Conservation (phyloP, 2,329 filamentous ascomycete species). For the Botrytis fabae region DNA sequence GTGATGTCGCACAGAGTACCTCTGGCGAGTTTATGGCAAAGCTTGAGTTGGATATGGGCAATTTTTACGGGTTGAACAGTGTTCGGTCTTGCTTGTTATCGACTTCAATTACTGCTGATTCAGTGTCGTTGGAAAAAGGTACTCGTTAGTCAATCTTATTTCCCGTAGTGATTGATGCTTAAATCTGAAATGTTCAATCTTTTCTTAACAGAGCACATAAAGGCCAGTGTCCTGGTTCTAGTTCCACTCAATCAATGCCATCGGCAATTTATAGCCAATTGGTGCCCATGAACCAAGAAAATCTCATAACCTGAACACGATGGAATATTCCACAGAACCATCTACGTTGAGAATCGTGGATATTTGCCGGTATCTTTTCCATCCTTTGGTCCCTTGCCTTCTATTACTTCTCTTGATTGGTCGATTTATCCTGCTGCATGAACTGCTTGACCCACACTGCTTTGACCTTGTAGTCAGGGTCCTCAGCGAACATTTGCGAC, state of each 20-base stretch:
- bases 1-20: neutral
- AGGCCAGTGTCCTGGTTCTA: conserved; percentile 2
- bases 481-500: conserved; percentile 39
- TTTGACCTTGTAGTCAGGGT: conserved; percentile 18
- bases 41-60: neutral
- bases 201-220: neutral
- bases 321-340: conserved; percentile 18
- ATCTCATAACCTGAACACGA: neutral
- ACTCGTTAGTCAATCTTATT: neutral
- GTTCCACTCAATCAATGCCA: conserved; percentile 3
- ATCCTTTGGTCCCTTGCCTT: neutral
- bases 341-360: conserved; percentile 16
- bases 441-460: conserved; percentile 27
- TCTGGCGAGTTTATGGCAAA: neutral
- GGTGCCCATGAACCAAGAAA: neutral
- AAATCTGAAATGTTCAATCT: neutral
- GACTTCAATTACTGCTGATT: neutral
- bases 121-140: conserved; percentile 3
- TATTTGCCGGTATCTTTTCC: neutral
- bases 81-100: neutral
- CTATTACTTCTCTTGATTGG: neutral
- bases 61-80: neutral
- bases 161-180: neutral
- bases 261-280: neutral
- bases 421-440: conserved; percentile 27